A percentile compares a stretch with the other conserved stretches of the same genome.
phyloP scores from a whole-genome alignment of 768 basidiomycete genomes.

The Pisolithus tinctorius region DNA sequence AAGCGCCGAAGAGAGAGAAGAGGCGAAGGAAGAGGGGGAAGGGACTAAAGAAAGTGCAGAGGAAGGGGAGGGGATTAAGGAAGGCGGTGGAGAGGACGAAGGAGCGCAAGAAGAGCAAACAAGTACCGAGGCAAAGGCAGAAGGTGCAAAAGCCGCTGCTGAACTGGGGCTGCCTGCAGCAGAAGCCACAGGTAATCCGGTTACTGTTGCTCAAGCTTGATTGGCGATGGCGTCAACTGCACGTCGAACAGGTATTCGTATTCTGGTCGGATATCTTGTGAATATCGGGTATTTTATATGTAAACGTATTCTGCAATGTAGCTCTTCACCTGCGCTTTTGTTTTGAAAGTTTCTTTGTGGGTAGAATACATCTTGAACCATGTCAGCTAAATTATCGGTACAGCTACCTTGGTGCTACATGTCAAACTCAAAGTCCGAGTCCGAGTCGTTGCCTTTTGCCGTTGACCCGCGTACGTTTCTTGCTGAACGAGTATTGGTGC shows the following conservation, averaged over 20 bases:
- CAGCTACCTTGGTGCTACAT: constrained; percentile 30
- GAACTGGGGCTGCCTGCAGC: constrained; percentile 8
- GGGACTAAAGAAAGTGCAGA: constrained; percentile 20
- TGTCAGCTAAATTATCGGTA: background rate
- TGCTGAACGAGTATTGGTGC: constrained; percentile 41
- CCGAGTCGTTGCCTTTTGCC: constrained; percentile 61
- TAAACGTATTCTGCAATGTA: background rate
- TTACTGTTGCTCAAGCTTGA: background rate
- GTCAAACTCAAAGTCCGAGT: constrained; percentile 75
- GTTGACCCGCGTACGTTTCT: constrained; percentile 50
- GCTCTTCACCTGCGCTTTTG: background rate
- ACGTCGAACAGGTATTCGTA: background rate
- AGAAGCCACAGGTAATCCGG: constrained; percentile 2
- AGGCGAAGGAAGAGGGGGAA: constrained; percentile 28
- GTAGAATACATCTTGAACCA: background rate
- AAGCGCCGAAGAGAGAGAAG: constrained; percentile 28
- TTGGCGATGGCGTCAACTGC: background rate
- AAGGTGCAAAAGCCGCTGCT: constrained; percentile 13
- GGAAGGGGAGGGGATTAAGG: constrained; percentile 20
- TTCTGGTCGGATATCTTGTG: background rate
- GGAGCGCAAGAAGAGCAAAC: constrained; percentile 21
- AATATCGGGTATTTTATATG: background rate
- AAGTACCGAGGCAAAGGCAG: constrained; percentile 14
- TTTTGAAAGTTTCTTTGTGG: constrained; percentile 3
- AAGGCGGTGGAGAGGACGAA: constrained; percentile 18